A percentile compares a stretch with the other conserved stretches of the same genome.
Conservation (phyloP, 768 basidiomycete genomes). For the Boletus bicolor region DNA sequence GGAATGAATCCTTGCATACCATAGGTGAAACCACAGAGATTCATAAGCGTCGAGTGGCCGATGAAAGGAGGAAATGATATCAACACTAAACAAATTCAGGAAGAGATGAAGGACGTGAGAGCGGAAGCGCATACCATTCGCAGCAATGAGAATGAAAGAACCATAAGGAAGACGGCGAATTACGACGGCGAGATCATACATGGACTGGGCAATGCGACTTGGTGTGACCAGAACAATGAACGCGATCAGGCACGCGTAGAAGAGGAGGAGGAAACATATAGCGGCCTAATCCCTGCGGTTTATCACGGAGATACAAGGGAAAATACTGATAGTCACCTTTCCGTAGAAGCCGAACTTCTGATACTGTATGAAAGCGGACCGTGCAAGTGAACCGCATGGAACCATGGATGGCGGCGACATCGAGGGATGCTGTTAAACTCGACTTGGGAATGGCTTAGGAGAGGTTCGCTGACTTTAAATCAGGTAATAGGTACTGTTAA, state of each 20-base stretch:
- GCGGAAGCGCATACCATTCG: constrained; percentile 54
- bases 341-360: constrained; percentile 47
- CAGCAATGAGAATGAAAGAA: constrained; percentile 51
- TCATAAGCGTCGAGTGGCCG: constrained; percentile 36
- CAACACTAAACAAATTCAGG: constrained; percentile 20
- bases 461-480: constrained; percentile 11
- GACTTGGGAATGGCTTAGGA: background rate
- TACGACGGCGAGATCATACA: constrained; percentile 65
- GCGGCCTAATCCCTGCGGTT: constrained; percentile 35
- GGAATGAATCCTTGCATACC: constrained; percentile 75
- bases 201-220: constrained; percentile 60
- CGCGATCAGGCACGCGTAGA: constrained; percentile 47
- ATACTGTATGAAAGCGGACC: constrained; percentile 41
- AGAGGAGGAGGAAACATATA: constrained; percentile 55
- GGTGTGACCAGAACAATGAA: constrained; percentile 57
- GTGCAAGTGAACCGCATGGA: background rate
- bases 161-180: constrained; percentile 60
- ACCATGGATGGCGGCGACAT: background rate
- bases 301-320: constrained; percentile 8
- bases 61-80: constrained; percentile 34
- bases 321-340: constrained; percentile 41
- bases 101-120: constrained; percentile 51
- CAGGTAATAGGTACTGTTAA: background rate
- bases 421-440: background rate
- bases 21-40: constrained; percentile 80